Percentiles rank a stretch among this genome's conserved stretches.
Evolutionary conservation across 495 filamentous ascomycete genomes (phyloP).

Genomic region (Hyaloscypha hepaticicola): DNA sequence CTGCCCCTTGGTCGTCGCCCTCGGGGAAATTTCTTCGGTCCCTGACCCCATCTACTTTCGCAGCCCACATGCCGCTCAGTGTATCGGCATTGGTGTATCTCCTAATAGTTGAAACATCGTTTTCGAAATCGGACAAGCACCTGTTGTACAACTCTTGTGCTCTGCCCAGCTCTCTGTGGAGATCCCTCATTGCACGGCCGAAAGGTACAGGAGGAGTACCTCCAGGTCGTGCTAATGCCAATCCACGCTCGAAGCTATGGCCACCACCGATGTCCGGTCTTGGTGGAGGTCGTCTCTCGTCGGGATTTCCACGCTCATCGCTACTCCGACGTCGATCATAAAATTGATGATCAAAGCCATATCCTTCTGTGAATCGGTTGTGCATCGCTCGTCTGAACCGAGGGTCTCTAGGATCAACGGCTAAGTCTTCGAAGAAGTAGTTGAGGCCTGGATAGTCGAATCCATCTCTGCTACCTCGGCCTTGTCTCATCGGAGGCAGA

Average conservation of each 20-base stretch:
- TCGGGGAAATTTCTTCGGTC: constrained; percentile 22
- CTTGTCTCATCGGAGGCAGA: background rate
- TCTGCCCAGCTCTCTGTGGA: constrained; percentile 32
- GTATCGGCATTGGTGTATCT: constrained; percentile 31
- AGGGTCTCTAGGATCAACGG: background rate
- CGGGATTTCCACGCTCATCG: background rate
- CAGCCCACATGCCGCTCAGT: constrained; percentile 35
- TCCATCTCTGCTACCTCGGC: background rate
- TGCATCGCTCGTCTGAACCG: background rate
- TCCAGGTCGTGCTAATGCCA: background rate
- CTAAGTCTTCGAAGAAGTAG: constrained; percentile 4
- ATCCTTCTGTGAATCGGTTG: background rate
- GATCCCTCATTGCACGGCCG: constrained; percentile 25
- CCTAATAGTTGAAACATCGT: constrained; percentile 30
- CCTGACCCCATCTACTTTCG: constrained; percentile 30
- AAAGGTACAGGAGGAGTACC: constrained; percentile 8
- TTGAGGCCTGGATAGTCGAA: background rate
- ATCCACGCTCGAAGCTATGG: background rate
- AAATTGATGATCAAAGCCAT: background rate
- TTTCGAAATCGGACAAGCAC: constrained; percentile 34
- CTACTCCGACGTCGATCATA: background rate
- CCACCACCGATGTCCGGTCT: background rate
- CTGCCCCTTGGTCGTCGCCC: constrained; percentile 28
- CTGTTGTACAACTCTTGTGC: constrained; percentile 31
- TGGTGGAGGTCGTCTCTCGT: background rate